These are phyloP conservation scores for Wickerhamomyces pijperi DNA, from an alignment of 805 yeast genomes.

Conservation along the genomic window DNA sequence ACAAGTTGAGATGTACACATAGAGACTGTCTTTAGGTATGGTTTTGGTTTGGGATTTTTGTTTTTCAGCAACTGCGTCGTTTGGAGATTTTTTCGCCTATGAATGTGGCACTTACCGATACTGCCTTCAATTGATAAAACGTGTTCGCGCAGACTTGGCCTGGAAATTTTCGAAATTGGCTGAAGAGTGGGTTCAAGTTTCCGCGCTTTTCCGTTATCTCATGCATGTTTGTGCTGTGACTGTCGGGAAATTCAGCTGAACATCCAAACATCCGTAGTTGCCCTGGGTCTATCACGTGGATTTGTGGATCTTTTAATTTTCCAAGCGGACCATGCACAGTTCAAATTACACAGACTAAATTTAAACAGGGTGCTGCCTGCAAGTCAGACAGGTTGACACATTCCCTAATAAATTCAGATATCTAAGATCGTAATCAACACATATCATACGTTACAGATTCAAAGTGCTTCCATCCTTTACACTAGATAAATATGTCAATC, in stretches of 20 bases:
- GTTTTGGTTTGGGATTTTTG: constrained; percentile 4
- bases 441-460: too few relatives aligned
- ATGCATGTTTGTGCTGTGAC: not conserved
- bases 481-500: too few relatives aligned
- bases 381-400: too few relatives aligned
- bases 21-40: constrained; percentile 1
- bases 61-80: constrained; percentile 13
- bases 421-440: too few relatives aligned
- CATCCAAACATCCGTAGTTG: not conserved
- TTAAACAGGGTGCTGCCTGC: too few relatives aligned
- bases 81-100: constrained; percentile 9
- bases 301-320: too few relatives aligned
- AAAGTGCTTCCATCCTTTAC: too few relatives aligned
- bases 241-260: not conserved
- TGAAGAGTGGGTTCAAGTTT: not conserved
- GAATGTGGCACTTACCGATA: constrained; percentile 1
- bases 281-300: too few relatives aligned
- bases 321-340: too few relatives aligned
- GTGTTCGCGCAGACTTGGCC: not conserved
- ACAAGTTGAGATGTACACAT: not conserved
- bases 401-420: too few relatives aligned
- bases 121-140: not conserved
- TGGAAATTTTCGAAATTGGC: not conserved
- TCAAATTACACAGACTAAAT: too few relatives aligned
- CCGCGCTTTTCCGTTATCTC: not conserved